These are phyloP conservation scores for Trichoderma semiorbis DNA, from an alignment of 2,329 filamentous ascomycete species.

Conservation along the genomic window DNA sequence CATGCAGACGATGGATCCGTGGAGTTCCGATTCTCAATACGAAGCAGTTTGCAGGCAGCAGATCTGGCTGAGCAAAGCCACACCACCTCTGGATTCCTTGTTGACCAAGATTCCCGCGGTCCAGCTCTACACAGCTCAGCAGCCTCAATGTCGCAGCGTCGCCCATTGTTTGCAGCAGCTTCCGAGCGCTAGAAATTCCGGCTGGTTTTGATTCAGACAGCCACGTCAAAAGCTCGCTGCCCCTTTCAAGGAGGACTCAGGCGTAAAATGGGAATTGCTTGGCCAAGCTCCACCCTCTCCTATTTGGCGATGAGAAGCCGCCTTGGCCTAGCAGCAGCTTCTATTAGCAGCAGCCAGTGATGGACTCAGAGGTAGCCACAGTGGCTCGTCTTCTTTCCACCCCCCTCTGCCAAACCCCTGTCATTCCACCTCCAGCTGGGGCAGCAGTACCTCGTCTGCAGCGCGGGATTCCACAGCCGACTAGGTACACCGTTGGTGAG, in stretches of 20 bases:
- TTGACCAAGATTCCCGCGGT: background rate
- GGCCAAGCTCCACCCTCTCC: conserved; percentile 22
- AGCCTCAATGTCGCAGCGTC: background rate
- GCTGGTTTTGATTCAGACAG: background rate
- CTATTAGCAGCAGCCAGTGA: conserved; percentile 2
- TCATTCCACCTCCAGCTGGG: conserved; percentile 13
- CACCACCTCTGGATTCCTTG: background rate
- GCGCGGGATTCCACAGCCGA: conserved; percentile 14
- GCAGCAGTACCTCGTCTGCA: conserved; percentile 13
- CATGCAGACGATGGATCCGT: background rate
- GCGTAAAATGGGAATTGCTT: conserved; percentile 22
- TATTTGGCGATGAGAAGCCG: conserved; percentile 15
- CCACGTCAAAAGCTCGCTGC: background rate
- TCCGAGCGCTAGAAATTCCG: background rate
- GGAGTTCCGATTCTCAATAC: background rate
- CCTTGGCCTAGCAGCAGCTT: conserved; percentile 13
- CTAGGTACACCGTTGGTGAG: conserved; percentile 16
- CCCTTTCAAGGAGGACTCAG: conserved; percentile 12
- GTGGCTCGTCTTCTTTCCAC: conserved; percentile 23
- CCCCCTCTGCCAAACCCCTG: conserved; percentile 11
- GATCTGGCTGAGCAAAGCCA: background rate
- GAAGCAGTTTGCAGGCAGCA: background rate
- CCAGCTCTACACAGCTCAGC: background rate
- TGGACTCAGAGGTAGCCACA: conserved; percentile 27
- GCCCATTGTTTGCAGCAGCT: background rate